Conservation (phyloP, 169 alveolate genomes). For the Plasmodium knowlesi region DNA sequence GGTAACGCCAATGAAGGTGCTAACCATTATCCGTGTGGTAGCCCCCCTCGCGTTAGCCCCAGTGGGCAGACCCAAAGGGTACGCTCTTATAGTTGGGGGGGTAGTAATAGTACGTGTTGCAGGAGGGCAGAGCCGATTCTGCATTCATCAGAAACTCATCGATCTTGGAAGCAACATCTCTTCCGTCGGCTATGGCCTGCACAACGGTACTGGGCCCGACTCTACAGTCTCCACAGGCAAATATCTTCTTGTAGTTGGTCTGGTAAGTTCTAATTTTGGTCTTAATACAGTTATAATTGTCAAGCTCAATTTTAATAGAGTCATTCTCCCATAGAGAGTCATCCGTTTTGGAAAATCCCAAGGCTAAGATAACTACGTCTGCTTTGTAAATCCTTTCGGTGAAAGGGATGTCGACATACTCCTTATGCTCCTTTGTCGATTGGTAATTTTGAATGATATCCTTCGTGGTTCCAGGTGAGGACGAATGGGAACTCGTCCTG, state of each 20-base stretch:
- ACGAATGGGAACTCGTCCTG: not conserved
- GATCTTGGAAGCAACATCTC: conserved; percentile 77
- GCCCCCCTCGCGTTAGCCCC: conserved; percentile 37
- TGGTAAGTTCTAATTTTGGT: conserved; percentile 61
- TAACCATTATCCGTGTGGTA: not conserved
- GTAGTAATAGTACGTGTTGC: conserved; percentile 66
- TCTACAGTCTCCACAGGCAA: conserved; percentile 85
- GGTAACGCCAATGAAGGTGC: not conserved
- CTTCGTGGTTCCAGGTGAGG: not conserved
- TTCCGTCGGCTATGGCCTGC: conserved; percentile 81
- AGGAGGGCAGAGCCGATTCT: conserved; percentile 57
- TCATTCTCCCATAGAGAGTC: conserved; percentile 77
- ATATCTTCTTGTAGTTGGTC: conserved; percentile 69
- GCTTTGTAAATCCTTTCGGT: conserved; percentile 79
- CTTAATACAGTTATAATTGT: conserved; percentile 65
- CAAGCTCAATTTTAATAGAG: conserved; percentile 72
- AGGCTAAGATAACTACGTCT: conserved; percentile 78
- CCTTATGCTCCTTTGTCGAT: conserved; percentile 7
- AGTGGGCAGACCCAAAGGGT: conserved; percentile 29
- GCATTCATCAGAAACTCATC: conserved; percentile 74
- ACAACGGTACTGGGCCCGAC: conserved; percentile 83
- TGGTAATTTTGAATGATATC: conserved; percentile 44
- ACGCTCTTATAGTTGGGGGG: conserved; percentile 56
- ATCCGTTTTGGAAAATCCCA: conserved; percentile 82
- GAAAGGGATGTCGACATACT: conserved; percentile 76